Percentiles rank a stretch among this genome's conserved stretches.
These are phyloP conservation scores for Talaromyces nanjingensis DNA, from an alignment of 495 filamentous ascomycete genomes.

Conservation along the genomic window DNA sequence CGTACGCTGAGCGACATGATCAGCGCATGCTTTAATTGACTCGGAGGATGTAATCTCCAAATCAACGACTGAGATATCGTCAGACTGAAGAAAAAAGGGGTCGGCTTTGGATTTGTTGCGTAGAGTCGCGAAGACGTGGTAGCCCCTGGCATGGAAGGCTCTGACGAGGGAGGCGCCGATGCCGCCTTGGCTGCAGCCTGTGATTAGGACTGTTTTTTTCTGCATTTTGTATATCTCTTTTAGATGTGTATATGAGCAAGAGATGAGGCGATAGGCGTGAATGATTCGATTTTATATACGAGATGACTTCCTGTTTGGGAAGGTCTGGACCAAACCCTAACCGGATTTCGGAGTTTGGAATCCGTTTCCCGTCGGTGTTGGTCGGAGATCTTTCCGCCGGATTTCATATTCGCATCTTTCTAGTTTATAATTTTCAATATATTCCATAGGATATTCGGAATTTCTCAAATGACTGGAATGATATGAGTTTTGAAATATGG, in stretches of 20 bases:
- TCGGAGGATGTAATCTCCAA: slow-evolving; percentile 27
- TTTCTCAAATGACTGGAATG: neutral
- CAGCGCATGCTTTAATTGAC: slow-evolving; percentile 19
- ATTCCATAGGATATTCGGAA: neutral
- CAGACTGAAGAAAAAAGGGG: neutral
- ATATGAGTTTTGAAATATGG: neutral
- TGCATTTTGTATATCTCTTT: neutral
- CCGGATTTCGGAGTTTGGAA: neutral
- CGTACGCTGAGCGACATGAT: slow-evolving; percentile 10
- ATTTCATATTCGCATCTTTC: neutral
- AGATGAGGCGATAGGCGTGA: neutral
- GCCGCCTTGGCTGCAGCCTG: slow-evolving; percentile 39
- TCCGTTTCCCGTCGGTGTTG: neutral
- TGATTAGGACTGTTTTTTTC: slow-evolving; percentile 30
- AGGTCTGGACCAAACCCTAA: neutral
- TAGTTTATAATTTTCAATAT: neutral
- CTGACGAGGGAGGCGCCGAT: slow-evolving; percentile 35
- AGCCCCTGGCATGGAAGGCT: slow-evolving; percentile 26
- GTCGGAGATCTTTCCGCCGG: neutral
- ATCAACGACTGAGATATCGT: slow-evolving; percentile 16
- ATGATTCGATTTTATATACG: neutral
- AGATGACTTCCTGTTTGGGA: neutral
- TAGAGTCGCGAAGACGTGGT: slow-evolving; percentile 38
- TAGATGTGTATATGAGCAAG: neutral
- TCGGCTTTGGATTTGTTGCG: slow-evolving; percentile 34